Base-by-base conservation (phyloP, 2,329 filamentous ascomycete species). In the Exserohilum turcica region DNA sequence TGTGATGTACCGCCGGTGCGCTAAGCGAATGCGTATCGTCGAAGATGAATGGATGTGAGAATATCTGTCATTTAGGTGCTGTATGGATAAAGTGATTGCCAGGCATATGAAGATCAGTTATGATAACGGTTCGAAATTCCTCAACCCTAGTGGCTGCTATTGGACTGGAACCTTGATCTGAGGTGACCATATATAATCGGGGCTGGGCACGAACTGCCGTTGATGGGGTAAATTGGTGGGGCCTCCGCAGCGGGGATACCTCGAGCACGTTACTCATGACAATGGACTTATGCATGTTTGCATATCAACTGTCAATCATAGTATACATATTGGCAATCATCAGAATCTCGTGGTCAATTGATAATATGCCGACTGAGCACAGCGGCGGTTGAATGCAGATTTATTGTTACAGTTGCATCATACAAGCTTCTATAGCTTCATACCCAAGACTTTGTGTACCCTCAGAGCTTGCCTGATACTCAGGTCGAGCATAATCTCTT, bases 401-500 rank as follows among this genome's bases (percentile, higher is more conserved):
- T 24, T 24, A 24, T 24, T 24, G 7, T 24, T 24, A 24, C 21
- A 24, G 21, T 24, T 24, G 21, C 4, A 7, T 24, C 21, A 24
- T 24, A 24, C 5, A 18, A 10, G 9, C 6, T 5, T 7, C 38
- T 86, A 97, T 75, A 99, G 74, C 84, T 97, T 99, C 93, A 97
- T 97, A 8, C 94, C 94, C 74, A 96, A 80, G 58, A 87, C 87
- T 83, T 97, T 88, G 66, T 92, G 90, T 49, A 99, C 94, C 74
- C 86, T 87, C 80, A 96, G 75, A 59, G 88, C 89, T 82, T 97
- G 92, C 66, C 93, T 84, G 75, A 99, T 96, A 78, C 91, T 96
- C 70, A 99, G 77, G 76, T 99, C 94, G 63, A 97, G 80, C 94
- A 99, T 99, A 63, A 99, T 99, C 83, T 99, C 94, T 80, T 99